phyloP scores from a whole-genome alignment of 176 grass and related monocot genomes.

The Microstegium vimineum region DNA sequence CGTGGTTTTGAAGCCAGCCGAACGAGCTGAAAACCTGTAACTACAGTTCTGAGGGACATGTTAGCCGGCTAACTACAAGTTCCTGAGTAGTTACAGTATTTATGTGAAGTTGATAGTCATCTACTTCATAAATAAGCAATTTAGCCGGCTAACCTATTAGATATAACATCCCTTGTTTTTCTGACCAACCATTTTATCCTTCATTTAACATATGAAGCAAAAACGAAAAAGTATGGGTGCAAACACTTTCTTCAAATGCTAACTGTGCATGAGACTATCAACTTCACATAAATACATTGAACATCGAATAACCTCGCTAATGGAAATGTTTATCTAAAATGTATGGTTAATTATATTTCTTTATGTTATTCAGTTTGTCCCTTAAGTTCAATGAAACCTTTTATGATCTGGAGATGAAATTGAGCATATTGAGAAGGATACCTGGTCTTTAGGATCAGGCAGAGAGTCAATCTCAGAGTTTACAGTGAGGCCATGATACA shows the following conservation, averaged over 20 bases:
- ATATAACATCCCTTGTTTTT: background rate
- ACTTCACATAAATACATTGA: slow-evolving; percentile 11
- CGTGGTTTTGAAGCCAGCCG: too few relatives aligned
- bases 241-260: slow-evolving; percentile 13
- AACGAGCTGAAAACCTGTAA: background rate
- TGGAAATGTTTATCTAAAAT: background rate
- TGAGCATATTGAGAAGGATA: slow-evolving; percentile 32
- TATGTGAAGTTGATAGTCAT: too few relatives aligned
- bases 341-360: background rate
- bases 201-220: background rate
- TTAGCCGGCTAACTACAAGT: background rate
- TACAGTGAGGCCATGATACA: slow-evolving; percentile 53
- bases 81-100: too few relatives aligned
- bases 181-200: background rate
- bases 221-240: background rate
- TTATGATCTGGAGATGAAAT: background rate
- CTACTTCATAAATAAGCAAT: slow-evolving; percentile 10
- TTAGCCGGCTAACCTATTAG: background rate
- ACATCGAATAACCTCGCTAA: background rate
- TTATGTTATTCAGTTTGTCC: background rate
- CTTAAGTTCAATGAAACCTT: background rate
- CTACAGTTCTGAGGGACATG: background rate
- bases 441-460: slow-evolving; percentile 95
- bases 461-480: slow-evolving; percentile 71
- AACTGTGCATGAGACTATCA: background rate